Conservation (phyloP, 805 yeast species). For the Nakazawaea peltata region DNA sequence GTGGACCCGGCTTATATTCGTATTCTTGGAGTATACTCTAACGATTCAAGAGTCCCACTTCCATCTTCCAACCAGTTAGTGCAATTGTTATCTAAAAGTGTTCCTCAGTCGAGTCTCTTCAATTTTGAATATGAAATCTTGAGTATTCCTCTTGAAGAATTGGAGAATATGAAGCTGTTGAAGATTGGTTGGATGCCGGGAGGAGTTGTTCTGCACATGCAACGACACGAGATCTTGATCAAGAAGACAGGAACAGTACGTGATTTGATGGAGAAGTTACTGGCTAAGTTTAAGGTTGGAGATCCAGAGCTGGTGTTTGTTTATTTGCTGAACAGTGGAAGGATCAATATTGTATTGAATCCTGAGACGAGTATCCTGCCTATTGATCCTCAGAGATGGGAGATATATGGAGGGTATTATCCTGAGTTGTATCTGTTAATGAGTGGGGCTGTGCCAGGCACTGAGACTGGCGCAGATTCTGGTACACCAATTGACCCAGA, state of each 20-base stretch:
- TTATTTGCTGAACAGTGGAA: constrained; percentile 40
- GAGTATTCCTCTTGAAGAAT: constrained; percentile 64
- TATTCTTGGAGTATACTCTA: constrained; percentile 51
- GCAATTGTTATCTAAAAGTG: constrained; percentile 29
- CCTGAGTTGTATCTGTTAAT: constrained; percentile 29
- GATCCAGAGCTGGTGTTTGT: constrained; percentile 39
- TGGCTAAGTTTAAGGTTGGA: constrained; percentile 43
- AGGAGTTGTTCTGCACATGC: constrained; percentile 65
- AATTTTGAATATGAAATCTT: constrained; percentile 68
- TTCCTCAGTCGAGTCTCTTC: constrained; percentile 33
- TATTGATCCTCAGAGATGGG: constrained; percentile 24
- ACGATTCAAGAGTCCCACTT: constrained; percentile 47
- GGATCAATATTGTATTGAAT: constrained; percentile 7
- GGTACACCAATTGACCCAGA: constrained; percentile 10
- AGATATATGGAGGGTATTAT: constrained; percentile 31
- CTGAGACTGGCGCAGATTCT: too few species aligned
- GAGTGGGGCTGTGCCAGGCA: constrained; percentile 24
- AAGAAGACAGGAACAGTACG: constrained; percentile 50
- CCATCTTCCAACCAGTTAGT: constrained; percentile 26
- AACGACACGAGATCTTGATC: constrained; percentile 60
- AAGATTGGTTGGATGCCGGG: constrained; percentile 66
- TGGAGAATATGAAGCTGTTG: constrained; percentile 66
- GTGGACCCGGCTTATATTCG: constrained; percentile 57
- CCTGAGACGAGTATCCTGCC: constrained; percentile 28
- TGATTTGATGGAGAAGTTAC: constrained; percentile 48